Evolutionary conservation across 2,329 filamentous ascomycete species (phyloP).

Genomic region (Beauveria sp.): DNA sequence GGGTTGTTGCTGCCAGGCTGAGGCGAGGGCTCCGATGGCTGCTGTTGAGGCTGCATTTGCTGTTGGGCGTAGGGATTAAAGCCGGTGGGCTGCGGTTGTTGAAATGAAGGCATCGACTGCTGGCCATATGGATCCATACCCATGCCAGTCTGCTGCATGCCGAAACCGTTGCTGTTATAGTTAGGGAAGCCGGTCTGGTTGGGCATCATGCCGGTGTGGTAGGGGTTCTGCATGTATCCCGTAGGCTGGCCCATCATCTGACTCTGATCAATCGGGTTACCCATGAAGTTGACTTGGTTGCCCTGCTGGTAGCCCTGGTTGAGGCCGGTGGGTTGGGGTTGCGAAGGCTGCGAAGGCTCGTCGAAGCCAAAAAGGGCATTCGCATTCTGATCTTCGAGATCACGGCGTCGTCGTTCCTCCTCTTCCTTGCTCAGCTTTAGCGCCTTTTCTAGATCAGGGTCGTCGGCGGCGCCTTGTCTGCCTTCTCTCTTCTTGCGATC

Average conservation of each 20-base stretch:
- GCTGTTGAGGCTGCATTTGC: constrained; percentile 33
- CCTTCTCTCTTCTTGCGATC: constrained; percentile 67
- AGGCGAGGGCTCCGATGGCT: constrained; percentile 50
- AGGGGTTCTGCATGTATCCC: constrained; percentile 55
- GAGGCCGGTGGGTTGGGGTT: constrained; percentile 77
- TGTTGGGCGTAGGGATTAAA: constrained; percentile 47
- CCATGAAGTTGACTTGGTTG: constrained; percentile 92
- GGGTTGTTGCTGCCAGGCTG: constrained; percentile 90
- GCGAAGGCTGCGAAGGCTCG: constrained; percentile 48
- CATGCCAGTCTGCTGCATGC: constrained; percentile 55
- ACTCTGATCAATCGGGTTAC: constrained; percentile 79
- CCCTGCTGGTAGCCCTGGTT: constrained; percentile 98
- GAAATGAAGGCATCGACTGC: constrained; percentile 32
- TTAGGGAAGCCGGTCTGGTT: constrained; percentile 24
- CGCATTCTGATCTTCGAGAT: constrained; percentile 81
- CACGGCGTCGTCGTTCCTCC: constrained; percentile 78
- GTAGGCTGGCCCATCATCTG: constrained; percentile 74
- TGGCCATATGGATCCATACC: constrained; percentile 64
- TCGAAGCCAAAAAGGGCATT: constrained; percentile 79
- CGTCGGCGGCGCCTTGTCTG: constrained; percentile 52
- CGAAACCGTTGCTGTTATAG: constrained; percentile 60
- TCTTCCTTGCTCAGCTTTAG: constrained; percentile 93
- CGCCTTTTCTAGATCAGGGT: constrained; percentile 89
- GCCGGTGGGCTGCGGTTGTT: constrained; percentile 45
- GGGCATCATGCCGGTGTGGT: constrained; percentile 45